Evolutionary conservation across 1,139 yeast species (phyloP).

Genomic region (Scheffersomyces quercinus): DNA sequence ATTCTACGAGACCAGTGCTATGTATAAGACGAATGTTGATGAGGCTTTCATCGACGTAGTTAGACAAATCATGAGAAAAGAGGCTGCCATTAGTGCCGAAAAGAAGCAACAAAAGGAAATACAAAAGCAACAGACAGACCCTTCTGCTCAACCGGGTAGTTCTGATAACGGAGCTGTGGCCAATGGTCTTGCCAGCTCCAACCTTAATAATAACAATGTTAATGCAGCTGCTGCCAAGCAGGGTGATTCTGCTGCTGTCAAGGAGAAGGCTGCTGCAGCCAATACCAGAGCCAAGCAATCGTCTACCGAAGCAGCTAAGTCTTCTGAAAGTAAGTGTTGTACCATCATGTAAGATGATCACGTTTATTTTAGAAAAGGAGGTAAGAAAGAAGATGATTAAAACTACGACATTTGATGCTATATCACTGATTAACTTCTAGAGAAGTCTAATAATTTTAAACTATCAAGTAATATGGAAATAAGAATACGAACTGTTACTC

Average conservation of each 20-base stretch:
- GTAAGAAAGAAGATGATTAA: conserved; percentile 13
- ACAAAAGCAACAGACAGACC: conserved; percentile 24
- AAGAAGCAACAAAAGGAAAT: conserved; percentile 48
- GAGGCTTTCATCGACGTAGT: conserved; percentile 90
- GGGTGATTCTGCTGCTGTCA: neutral
- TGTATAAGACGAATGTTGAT: conserved; percentile 85
- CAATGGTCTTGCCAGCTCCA: conserved; percentile 3
- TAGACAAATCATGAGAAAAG: conserved; percentile 81
- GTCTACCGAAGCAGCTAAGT: conserved; percentile 11
- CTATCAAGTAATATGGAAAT: too few relatives aligned
- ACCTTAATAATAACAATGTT: conserved; percentile 3
- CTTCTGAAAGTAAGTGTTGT: conserved; percentile 15
- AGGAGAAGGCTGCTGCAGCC: conserved; percentile 8
- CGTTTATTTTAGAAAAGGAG: conserved; percentile 7
- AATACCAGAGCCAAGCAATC: conserved; percentile 16
- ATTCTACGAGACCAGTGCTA: conserved; percentile 92
- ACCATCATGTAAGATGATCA: conserved; percentile 11
- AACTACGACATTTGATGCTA: conserved; percentile 11
- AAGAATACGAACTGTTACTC: too few relatives aligned
- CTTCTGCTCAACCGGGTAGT: neutral
- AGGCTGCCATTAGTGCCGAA: conserved; percentile 51
- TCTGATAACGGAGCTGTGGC: conserved; percentile 1
- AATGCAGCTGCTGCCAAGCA: conserved; percentile 1
- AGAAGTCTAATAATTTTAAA: too few relatives aligned
- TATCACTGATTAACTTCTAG: too few relatives aligned